Evolutionary conservation across 805 yeast species (phyloP).

Genomic region (Cyberlindnera xishuangbannaensis): DNA sequence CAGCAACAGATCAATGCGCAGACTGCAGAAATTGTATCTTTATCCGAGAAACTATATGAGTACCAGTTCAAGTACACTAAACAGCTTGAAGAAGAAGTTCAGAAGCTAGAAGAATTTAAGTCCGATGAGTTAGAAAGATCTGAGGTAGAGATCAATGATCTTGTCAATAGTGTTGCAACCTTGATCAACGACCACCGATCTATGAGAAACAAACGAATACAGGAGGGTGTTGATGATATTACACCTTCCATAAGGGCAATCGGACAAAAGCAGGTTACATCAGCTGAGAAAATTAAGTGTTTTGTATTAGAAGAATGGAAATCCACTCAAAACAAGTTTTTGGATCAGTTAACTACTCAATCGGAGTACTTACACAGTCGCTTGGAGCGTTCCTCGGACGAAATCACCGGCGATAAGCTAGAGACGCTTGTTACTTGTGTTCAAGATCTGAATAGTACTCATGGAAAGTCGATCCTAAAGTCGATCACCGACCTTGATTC

Average conservation of each 20-base stretch:
- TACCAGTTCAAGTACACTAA: conserved; percentile 13
- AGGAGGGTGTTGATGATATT: conserved; percentile 3
- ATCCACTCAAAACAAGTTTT: conserved; percentile 12
- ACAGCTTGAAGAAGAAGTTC: conserved; percentile 6
- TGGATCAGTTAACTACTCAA: conserved; percentile 4
- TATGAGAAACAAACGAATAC: conserved; percentile 5
- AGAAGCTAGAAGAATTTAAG: conserved; percentile 7
- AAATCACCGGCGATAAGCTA: conserved; percentile 13
- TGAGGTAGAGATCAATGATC: conserved; percentile 3
- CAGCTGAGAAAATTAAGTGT: conserved; percentile 10
- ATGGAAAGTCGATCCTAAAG: no score
- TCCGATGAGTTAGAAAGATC: conserved; percentile 7
- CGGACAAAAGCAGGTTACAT: conserved; percentile 10
- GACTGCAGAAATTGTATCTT: conserved; percentile 13
- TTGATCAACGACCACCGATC: conserved; percentile 12
- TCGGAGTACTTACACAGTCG: background rate
- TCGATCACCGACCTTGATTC: conserved; percentile 9
- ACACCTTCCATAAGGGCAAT: conserved; percentile 9
- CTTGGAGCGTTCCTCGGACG: conserved; percentile 9
- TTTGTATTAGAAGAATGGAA: background rate
- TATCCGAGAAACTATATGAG: conserved; percentile 11
- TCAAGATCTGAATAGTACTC: no score
- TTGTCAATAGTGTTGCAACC: conserved; percentile 9
- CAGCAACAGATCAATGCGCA: conserved; percentile 17
- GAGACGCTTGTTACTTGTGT: conserved; percentile 14